Evolutionary conservation across 164 flowering plant genomes (phyloP), one percentile per base, ranked within the genome.

Genomic region (Chimonanthus praecox): DNA sequence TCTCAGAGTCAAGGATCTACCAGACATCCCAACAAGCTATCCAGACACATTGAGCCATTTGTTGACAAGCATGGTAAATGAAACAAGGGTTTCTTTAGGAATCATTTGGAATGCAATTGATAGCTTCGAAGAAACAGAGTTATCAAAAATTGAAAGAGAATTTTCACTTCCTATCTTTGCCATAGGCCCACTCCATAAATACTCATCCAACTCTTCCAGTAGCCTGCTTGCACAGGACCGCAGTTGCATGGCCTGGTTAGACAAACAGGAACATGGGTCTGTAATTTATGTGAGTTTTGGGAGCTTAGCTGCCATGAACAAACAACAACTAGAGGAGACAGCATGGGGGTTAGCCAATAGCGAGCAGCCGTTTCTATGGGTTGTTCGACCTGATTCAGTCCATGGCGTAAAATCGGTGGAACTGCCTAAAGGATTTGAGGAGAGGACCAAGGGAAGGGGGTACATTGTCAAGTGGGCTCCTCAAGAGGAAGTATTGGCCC

Each of bases 401-500:
- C 65, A 8, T 0, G 77, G 79, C 5, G 58, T 73, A 2, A 64
- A 71, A 5, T 60, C 70, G 67, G 33, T 61, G 16, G 51, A 81
- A 20, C 71, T 84, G 16, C 84, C 83, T 1, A 64, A 73, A 9
- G 75, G 64, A 6, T 73, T 82, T 62, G 11, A 20, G 1, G 81
- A 83, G 68, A 61, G n/a, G 50, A 43, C 73, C 5, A 67, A 33
- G 6, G 76, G 50, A 2, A 77, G 79, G 47, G 82, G 85, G 2
- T 50, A 67, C 51, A 69, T 85, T 4, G 87, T 88, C 16, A 79
- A 79, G 68, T 89, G 94, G 90, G 92, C 92, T 0, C 90, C 92
- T 0, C 94, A 90, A 67, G 74, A 68, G 8, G 79, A 83, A 49
- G 89, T 90, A 2, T 74, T 90, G 47, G 84, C 85, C 3, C 94